Conservation (phyloP, 179 eudicot genomes). For the Carnegiea gigantea region DNA sequence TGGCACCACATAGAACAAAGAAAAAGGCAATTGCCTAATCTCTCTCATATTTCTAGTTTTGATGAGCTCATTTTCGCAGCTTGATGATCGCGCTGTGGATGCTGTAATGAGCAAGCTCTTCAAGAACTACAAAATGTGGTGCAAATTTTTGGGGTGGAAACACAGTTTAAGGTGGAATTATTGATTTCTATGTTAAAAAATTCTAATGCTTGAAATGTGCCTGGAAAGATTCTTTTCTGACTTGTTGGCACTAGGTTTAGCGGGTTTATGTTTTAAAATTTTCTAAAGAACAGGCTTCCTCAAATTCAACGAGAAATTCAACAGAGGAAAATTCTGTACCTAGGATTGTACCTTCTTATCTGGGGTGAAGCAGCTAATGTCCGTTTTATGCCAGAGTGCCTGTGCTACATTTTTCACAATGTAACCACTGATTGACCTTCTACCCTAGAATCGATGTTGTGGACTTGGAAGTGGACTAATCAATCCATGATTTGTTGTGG, state of each 20-base stretch:
- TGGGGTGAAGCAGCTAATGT: constrained; percentile 99
- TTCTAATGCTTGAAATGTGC: constrained; percentile 3
- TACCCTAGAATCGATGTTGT: background rate
- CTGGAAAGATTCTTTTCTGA: constrained; percentile 2
- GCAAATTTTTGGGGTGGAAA: constrained; percentile 94
- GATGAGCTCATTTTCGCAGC: constrained; percentile 40
- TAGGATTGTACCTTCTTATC: constrained; percentile 95
- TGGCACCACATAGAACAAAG: background rate
- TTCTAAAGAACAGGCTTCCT: constrained; percentile 61
- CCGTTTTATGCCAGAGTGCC: constrained; percentile 97
- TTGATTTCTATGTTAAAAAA: background rate
- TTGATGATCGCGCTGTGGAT: constrained; percentile 91
- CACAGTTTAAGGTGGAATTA: constrained; percentile 75
- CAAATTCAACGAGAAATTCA: constrained; percentile 76
- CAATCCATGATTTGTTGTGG: constrained; percentile 1
- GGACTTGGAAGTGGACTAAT: constrained; percentile 10
- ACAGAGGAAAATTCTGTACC: constrained; percentile 88
- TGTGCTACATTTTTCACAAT: constrained; percentile 96
- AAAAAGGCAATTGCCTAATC: background rate
- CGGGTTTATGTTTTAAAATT: constrained; percentile 15
- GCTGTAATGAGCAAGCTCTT: constrained; percentile 89
- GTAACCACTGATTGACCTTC: constrained; percentile 45
- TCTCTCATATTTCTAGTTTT: background rate
- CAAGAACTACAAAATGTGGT: constrained; percentile 97
- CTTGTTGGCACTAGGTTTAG: constrained; percentile 3